phyloP scores from a whole-genome alignment of 1,139 yeast species.

The Saccharomyces hybrid region DNA sequence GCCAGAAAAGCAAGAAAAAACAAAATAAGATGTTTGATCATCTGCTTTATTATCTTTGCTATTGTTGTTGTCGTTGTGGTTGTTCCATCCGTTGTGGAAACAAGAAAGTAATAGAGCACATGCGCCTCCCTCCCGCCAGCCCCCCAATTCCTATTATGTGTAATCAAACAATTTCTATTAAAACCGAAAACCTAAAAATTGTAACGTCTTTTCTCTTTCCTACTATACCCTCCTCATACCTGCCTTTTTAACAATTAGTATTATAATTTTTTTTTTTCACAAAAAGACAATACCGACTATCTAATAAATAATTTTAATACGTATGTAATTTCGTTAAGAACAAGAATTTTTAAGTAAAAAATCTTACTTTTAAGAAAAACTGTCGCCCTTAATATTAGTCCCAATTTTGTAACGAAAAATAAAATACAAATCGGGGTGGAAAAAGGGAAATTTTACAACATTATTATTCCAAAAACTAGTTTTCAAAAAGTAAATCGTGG shows the following conservation, averaged over 20 bases:
- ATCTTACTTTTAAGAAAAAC: background rate
- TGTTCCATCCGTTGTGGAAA: conserved; percentile 32
- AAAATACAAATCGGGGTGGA: background rate
- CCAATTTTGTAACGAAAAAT: background rate
- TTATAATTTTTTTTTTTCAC: background rate
- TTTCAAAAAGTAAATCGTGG: conserved; percentile 11
- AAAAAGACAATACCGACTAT: background rate
- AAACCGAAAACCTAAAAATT: background rate
- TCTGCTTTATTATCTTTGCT: conserved; percentile 52
- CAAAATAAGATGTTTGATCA: conserved; percentile 80
- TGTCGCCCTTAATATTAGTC: background rate
- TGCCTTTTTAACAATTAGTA: background rate
- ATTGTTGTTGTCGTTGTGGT: conserved; percentile 64
- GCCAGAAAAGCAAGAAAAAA: conserved; percentile 89
- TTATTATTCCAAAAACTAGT: conserved; percentile 10
- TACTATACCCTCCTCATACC: background rate
- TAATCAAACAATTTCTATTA: background rate
- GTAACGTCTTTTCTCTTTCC: background rate
- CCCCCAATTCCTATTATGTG: background rate
- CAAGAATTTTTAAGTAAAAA: background rate
- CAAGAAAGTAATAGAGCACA: conserved; percentile 8
- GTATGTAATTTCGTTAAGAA: background rate
- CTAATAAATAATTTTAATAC: background rate
- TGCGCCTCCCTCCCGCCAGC: background rate
- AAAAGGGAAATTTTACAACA: conserved; percentile 6